Conservation (phyloP, 257 asterid species). For the Vinca minor region DNA sequence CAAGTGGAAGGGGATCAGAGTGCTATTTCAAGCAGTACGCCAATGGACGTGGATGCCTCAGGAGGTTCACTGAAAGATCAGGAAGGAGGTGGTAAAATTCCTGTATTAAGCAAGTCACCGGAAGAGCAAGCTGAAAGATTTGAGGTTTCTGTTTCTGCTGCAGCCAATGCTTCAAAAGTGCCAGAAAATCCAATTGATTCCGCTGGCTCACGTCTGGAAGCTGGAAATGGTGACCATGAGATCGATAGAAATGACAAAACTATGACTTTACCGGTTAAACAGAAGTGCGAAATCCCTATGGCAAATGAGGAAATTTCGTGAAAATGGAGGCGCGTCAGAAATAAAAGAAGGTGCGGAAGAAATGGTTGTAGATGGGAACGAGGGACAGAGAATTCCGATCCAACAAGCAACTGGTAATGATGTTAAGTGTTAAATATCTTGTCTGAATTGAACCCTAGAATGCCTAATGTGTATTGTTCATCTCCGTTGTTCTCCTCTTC, state of each 20-base stretch:
- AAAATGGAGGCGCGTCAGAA: constrained; percentile 11
- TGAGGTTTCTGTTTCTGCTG: constrained; percentile 17
- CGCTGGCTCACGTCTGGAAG: constrained; percentile 5
- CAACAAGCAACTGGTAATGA: constrained; percentile 14
- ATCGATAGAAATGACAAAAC: constrained; percentile 8
- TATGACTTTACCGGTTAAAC: no score
- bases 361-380: constrained; percentile 19
- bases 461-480: constrained; percentile 6
- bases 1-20: constrained; percentile 6
- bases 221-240: constrained; percentile 5
- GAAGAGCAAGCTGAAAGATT: constrained; percentile 25
- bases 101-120: constrained; percentile 19
- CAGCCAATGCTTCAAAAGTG: constrained; percentile 1
- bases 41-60: constrained; percentile 20
- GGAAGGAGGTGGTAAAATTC: constrained; percentile 24
- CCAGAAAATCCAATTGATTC: constrained; percentile 15
- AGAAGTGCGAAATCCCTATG: no score
- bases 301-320: no score
- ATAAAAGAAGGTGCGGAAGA: constrained; percentile 18
- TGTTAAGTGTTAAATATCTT: background rate
- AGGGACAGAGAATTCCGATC: constrained; percentile 2
- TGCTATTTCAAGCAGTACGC: constrained; percentile 4
- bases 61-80: constrained; percentile 20
- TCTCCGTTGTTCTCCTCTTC: constrained; percentile 3
- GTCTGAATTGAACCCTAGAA: constrained; percentile 6